phyloP scores from a whole-genome alignment of 768 basidiomycete genomes.

The Mycena rebaudengoi region DNA sequence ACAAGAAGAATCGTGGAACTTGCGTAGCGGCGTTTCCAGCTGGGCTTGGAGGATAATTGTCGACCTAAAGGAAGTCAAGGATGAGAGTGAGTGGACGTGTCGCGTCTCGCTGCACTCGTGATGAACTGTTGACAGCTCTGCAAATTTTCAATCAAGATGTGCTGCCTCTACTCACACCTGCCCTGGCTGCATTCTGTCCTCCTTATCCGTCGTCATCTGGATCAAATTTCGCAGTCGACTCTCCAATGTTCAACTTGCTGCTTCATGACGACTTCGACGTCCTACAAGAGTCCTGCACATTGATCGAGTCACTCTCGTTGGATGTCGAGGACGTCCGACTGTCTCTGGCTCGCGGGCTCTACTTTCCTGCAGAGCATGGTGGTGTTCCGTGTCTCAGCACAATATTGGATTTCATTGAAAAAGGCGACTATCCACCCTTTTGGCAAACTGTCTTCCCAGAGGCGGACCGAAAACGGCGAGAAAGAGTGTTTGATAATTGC shows the following conservation, averaged over 20 bases:
- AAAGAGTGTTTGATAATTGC: conserved; percentile 81
- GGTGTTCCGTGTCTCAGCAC: conserved; percentile 65
- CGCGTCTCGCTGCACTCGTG: neutral
- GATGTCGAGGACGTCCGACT: conserved; percentile 82
- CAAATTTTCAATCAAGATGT: conserved; percentile 69
- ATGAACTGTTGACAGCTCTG: conserved; percentile 46
- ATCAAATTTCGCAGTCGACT: conserved; percentile 46
- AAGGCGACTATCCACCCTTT: conserved; percentile 69
- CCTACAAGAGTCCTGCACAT: conserved; percentile 77
- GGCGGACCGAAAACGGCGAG: conserved; percentile 62
- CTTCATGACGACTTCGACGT: conserved; percentile 74
- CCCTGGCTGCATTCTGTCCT: conserved; percentile 68
- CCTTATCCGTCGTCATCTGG: conserved; percentile 54
- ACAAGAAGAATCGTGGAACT: conserved; percentile 66
- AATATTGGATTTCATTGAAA: conserved; percentile 80
- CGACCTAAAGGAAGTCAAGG: conserved; percentile 75
- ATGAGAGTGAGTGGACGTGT: conserved; percentile 61
- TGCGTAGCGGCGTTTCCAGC: conserved; percentile 69
- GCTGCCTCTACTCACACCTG: conserved; percentile 67
- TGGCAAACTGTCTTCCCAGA: conserved; percentile 65
- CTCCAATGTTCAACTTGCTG: conserved; percentile 53
- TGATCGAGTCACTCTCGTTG: conserved; percentile 79
- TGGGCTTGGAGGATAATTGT: conserved; percentile 85
- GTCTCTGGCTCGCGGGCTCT: conserved; percentile 71
- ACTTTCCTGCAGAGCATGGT: conserved; percentile 64